phyloP scores from a whole-genome alignment of 1,284 basidiomycete genomes.

The Pterula multifida region DNA sequence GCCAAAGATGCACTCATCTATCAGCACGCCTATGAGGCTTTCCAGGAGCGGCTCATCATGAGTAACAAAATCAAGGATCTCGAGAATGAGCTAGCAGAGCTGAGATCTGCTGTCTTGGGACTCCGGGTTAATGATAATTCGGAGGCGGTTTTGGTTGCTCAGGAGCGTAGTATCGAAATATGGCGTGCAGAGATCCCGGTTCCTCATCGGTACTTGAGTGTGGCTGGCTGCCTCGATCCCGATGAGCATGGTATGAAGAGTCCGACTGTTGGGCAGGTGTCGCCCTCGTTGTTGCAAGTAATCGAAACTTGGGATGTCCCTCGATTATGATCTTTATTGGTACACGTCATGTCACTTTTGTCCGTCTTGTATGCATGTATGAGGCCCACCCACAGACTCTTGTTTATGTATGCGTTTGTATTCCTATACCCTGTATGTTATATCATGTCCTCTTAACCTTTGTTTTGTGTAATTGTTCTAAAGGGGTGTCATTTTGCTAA shows the following conservation, averaged over 20 bases:
- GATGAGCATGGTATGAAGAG: neutral
- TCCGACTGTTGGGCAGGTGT: neutral
- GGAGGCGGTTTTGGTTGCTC: neutral
- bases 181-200: neutral
- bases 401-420: no score
- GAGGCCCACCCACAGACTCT: no score
- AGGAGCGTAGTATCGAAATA: neutral
- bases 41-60: constrained; percentile 1
- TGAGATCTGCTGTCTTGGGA: neutral
- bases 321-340: neutral
- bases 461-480: no score
- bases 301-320: neutral
- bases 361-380: neutral
- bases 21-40: neutral
- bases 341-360: neutral
- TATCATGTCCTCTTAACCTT: neutral
- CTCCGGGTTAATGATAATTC: neutral
- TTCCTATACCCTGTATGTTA: neutral
- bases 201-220: neutral
- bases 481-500: no score
- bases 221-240: neutral
- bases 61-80: neutral
- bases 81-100: neutral
- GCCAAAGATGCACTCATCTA: neutral
- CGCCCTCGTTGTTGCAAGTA: neutral